These are phyloP conservation scores for Hordeum marinum DNA, from an alignment of 176 grass and related monocot species.

Conservation along the genomic window DNA sequence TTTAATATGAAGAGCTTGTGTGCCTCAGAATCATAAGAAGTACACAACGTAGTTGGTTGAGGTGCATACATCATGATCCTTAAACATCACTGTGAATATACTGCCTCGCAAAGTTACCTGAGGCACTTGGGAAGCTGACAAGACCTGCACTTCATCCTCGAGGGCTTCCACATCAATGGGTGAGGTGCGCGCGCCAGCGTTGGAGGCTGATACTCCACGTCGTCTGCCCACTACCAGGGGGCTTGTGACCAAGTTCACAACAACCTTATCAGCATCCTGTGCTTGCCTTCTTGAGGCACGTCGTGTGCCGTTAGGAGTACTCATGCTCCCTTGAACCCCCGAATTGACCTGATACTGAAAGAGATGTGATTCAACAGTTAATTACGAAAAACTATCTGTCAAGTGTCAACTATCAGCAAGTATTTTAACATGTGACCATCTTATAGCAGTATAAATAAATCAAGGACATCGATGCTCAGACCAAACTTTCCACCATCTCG, in stretches of 20 bases:
- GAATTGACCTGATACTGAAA: slow-evolving; percentile 13
- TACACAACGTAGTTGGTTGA: neutral
- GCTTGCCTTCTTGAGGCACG: slow-evolving; percentile 18
- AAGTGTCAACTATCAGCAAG: neutral
- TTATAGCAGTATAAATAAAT: neutral
- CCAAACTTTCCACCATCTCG: neutral
- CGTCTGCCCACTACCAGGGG: neutral
- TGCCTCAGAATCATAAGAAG: neutral
- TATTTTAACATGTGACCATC: neutral
- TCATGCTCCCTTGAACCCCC: slow-evolving; percentile 16
- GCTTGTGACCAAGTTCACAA: slow-evolving; percentile 21
- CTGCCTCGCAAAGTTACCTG: neutral
- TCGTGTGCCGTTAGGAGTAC: neutral
- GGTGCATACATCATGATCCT: neutral
- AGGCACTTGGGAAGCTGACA: slow-evolving; percentile 39
- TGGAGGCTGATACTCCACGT: neutral
- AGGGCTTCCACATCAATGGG: slow-evolving; percentile 51
- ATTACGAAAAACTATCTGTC: neutral
- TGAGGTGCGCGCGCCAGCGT: neutral
- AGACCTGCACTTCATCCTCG: slow-evolving; percentile 39
- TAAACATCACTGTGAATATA: neutral
- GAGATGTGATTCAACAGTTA: neutral
- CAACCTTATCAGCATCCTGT: slow-evolving; percentile 31
- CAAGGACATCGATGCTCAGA: neutral
- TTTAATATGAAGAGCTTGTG: neutral